A percentile compares a stretch with the other conserved stretches of the same genome.
Conservation (phyloP, 805 yeast genomes). For the Suhomyces kilbournensis region DNA sequence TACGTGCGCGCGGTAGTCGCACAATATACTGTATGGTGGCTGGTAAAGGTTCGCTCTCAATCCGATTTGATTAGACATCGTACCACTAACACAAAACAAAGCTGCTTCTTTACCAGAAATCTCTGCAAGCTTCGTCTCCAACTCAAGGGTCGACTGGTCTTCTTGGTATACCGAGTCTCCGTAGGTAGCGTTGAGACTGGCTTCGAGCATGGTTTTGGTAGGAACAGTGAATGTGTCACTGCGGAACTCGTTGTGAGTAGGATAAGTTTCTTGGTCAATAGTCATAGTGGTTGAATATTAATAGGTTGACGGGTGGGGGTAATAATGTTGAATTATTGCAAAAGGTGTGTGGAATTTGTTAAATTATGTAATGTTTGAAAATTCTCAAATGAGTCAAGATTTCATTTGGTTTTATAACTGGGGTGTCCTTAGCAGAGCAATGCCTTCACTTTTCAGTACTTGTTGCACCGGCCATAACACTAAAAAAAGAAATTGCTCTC, state of each 20-base stretch:
- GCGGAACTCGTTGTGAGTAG: conserved; percentile 41
- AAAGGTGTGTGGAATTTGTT: background rate
- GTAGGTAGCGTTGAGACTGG: conserved; percentile 42
- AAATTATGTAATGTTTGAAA: background rate
- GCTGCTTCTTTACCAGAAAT: conserved; percentile 81
- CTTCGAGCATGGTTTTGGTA: conserved; percentile 53
- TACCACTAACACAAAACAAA: conserved; percentile 82
- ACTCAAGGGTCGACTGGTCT: conserved; percentile 62
- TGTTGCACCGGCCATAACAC: background rate
- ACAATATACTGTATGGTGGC: conserved; percentile 82
- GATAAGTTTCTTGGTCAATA: conserved; percentile 12
- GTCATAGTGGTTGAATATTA: conserved; percentile 6
- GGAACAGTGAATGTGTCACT: conserved; percentile 93
- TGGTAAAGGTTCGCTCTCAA: conserved; percentile 69
- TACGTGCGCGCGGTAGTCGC: conserved; percentile 85
- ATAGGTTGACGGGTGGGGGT: background rate
- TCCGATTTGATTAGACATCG: conserved; percentile 86
- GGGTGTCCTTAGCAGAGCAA: background rate
- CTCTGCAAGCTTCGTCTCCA: conserved; percentile 63
- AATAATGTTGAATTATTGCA: background rate
- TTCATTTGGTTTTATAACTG: background rate
- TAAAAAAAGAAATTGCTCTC: background rate
- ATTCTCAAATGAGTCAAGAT: background rate
- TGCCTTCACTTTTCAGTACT: background rate
- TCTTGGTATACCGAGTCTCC: conserved; percentile 93